Base-by-base conservation (phyloP, 2,329 filamentous ascomycete genomes). In the Orbilia blumenaviensis region DNA sequence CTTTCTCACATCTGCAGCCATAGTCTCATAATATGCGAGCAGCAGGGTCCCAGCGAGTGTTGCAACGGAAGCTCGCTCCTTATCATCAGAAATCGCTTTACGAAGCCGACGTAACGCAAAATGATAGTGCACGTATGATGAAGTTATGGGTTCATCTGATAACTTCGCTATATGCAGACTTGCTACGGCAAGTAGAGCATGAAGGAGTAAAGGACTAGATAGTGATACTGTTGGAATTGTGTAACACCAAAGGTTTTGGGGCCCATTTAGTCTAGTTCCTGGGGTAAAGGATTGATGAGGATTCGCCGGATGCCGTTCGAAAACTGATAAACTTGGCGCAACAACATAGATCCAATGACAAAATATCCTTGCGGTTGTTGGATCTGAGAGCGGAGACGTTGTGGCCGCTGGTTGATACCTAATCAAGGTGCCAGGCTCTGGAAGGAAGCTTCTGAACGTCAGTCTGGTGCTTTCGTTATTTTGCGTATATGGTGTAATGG, bases 321-420 rank as follows among this genome's bases (percentile, higher is more conserved):
- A 97, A 27, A 96, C 87, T 0, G 94, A 96, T 81, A 98, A 88
- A 78, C 89, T 91, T 0, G 93, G 92, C 0, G 91, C 94, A 1
- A 93, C 96, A 5, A 95, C 91, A 79, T 93, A 91, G 52, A 98
- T 89, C 82, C 97, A 98, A 83, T 98, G 93, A 82, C 91, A 91
- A 82, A 98, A 98, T 5, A 97, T 89, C 29, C 90, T 88, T 12
- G 92, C 90, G 9, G 92, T 94, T 78, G 91, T 90, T 1, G 89
- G 87, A 78, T 97, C 93, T 79, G 90, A 92, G 27, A 97, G 84
- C 32, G 95, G 94, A 41, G 90, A 90, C 32, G 88, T 88, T 21
- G 86, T 84, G 2, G 88, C 86, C 0, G 88, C 88, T 3, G 91
- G 90, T 23, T 61, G 21, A 42, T 94, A 93, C 1, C 87, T 89